These are phyloP conservation scores for Exobasidium cylindrosporum DNA, from an alignment of 1,284 basidiomycete species.

Conservation along the genomic window DNA sequence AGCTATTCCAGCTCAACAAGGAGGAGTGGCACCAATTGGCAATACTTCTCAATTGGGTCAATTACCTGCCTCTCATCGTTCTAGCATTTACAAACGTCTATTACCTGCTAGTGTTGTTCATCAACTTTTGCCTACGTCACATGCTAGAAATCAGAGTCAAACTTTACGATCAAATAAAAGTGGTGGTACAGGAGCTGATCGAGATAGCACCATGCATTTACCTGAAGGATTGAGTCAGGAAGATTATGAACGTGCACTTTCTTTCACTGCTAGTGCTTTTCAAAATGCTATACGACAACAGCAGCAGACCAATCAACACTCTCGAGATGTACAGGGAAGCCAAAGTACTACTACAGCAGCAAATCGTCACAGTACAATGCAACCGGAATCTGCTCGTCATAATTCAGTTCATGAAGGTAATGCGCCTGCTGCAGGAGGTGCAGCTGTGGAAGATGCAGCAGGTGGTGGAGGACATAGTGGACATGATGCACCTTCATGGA, in stretches of 20 bases:
- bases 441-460: neutral
- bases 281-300: slow-evolving; percentile 28
- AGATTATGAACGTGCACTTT: slow-evolving; percentile 44
- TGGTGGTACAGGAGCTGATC: slow-evolving; percentile 17
- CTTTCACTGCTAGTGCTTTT: slow-evolving; percentile 43
- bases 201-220: slow-evolving; percentile 27
- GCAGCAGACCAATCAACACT: slow-evolving; percentile 16
- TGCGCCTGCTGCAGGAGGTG: neutral
- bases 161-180: slow-evolving; percentile 1
- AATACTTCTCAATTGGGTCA: neutral
- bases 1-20: slow-evolving; percentile 22
- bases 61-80: slow-evolving; percentile 55
- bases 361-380: neutral
- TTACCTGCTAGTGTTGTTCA: slow-evolving; percentile 49
- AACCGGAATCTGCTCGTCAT: slow-evolving; percentile 3
- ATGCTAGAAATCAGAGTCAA: slow-evolving; percentile 12
- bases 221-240: slow-evolving; percentile 40
- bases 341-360: neutral
- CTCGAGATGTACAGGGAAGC: neutral
- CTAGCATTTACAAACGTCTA: slow-evolving; percentile 72
- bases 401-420: slow-evolving; percentile 30
- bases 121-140: slow-evolving; percentile 39
- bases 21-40: neutral
- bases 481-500: slow-evolving; percentile 82
- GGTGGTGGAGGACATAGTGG: slow-evolving; percentile 68